A percentile compares a stretch with the other conserved stretches of the same genome.
Evolutionary conservation across 495 filamentous ascomycete genomes (phyloP).

Genomic region (Hyaloscypha bicolor): DNA sequence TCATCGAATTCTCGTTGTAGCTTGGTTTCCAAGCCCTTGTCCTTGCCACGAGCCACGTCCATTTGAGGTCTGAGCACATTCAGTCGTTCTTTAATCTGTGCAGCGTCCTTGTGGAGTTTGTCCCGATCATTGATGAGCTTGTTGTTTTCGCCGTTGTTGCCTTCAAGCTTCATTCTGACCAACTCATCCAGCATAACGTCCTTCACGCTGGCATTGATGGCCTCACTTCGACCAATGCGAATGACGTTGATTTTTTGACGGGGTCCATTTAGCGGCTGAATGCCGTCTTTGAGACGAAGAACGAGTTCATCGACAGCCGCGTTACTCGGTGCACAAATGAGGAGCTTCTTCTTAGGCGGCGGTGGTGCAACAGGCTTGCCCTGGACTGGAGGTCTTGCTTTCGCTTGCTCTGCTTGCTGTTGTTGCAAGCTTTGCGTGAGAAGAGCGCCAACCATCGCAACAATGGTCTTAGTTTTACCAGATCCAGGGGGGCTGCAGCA

Average conservation of each 20-base stretch:
- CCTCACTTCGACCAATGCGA: slow-evolving; percentile 89
- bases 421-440: slow-evolving; percentile 61
- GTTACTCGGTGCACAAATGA: slow-evolving; percentile 96
- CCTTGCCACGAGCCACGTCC: slow-evolving; percentile 67
- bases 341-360: slow-evolving; percentile 68
- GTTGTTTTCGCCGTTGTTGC: slow-evolving; percentile 46
- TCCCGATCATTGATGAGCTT: slow-evolving; percentile 64
- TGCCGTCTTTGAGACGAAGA: slow-evolving; percentile 84
- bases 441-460: slow-evolving; percentile 91
- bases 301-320: slow-evolving; percentile 97
- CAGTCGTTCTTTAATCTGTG: slow-evolving; percentile 70
- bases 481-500: slow-evolving; percentile 73
- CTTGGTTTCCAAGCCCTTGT: slow-evolving; percentile 56
- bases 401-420: slow-evolving; percentile 46
- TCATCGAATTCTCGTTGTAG: slow-evolving; percentile 77
- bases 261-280: slow-evolving; percentile 75
- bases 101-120: slow-evolving; percentile 81
- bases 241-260: slow-evolving; percentile 77
- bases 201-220: slow-evolving; percentile 84
- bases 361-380: slow-evolving; percentile 30
- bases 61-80: slow-evolving; percentile 65
- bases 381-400: slow-evolving; percentile 47
- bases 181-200: slow-evolving; percentile 95
- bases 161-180: slow-evolving; percentile 71
- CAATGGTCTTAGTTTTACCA: slow-evolving; percentile 97